Percentiles rank a stretch among this genome's conserved stretches.
phyloP scores from a whole-genome alignment of 441 rosid species.

The Macaranga tanarius region DNA sequence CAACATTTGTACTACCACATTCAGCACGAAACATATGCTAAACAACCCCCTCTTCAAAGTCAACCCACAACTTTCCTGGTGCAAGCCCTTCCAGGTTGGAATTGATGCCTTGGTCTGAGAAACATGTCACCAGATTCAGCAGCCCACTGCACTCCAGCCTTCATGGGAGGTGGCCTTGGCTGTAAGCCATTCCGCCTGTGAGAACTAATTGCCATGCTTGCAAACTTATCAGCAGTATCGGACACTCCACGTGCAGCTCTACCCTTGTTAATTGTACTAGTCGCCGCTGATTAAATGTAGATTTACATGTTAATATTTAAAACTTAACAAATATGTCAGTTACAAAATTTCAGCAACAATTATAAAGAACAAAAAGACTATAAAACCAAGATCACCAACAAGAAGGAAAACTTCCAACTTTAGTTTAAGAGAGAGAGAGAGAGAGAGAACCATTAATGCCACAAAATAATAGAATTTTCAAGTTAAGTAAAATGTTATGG shows the following conservation, averaged over 20 bases:
- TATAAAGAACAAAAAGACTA: no score
- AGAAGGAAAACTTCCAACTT: no score
- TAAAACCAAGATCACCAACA: no score
- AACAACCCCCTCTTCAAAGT: neutral
- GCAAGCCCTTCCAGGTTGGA: conserved; percentile 45
- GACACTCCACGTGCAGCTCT: conserved; percentile 41
- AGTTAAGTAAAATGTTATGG: no score
- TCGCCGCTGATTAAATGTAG: conserved; percentile 26
- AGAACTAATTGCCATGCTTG: conserved; percentile 47
- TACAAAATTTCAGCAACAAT: neutral
- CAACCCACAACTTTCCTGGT: conserved; percentile 63
- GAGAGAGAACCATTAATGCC: no score
- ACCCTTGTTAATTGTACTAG: conserved; percentile 34
- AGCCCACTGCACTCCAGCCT: conserved; percentile 69
- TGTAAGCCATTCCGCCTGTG: conserved; percentile 46
- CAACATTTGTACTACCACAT: neutral
- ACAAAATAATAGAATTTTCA: no score
- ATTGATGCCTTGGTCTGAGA: conserved; percentile 52
- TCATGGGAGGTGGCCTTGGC: conserved; percentile 55
- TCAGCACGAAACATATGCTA: neutral
- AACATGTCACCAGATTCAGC: conserved; percentile 50
- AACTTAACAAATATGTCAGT: neutral
- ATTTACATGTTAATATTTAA: neutral
- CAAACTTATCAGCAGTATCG: conserved; percentile 50
- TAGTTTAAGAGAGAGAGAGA: no score